Evolutionary conservation across 2,329 filamentous ascomycete genomes (phyloP), one percentile per base, ranked within the genome.

Genomic region (Ophiostoma ips): DNA sequence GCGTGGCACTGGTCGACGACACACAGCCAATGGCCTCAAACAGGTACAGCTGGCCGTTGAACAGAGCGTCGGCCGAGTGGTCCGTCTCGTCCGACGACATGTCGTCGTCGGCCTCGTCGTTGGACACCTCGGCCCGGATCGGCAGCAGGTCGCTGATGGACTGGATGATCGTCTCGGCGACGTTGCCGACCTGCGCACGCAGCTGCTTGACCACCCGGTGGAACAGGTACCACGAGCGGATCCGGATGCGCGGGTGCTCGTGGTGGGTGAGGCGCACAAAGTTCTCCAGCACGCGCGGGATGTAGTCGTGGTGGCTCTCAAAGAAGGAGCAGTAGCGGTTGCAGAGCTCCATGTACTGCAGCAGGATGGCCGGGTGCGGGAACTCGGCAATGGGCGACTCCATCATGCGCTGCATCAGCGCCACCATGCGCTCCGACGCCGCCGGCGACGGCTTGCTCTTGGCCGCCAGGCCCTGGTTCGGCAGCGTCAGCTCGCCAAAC

Each of bases 331-430:
- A 86, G 66, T 98, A 98, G 47, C 92, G 83, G 50, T 95, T 89
- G 64, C 89, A 95, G 34, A 95, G 94, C 64, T 98, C 92, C 89
- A 98, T 95, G 62, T 94, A 98, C 66, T 95, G 88, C 19, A 98
- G 73, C 55, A 95, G 79, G 48, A 95, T 89, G 15, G 89, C 87
- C 1, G 92, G 90, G 62, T 96, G 92, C 15, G 83, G 80, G 64
- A 90, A 94, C 40, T 76, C 83, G 52, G 87, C 83, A 57, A 95
- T 84, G 57, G 86, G 83, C 56, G 87, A 94, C 63, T 92, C 83
- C 50, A 96, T 84, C 86, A 98, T 90, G 68, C 87, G 89, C 58
- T 79, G 76, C 85, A 98, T 94, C 85, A 98, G 94, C 53, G 82
- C 82, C 52, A 89, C 78, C 51, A 98, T 72, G 56, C 86, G 80